Percentiles rank a stretch among this genome's conserved stretches.
Evolutionary conservation across 371 early-diverging fungal genomes (phyloP).

Genomic region (Coemansia sp.): DNA sequence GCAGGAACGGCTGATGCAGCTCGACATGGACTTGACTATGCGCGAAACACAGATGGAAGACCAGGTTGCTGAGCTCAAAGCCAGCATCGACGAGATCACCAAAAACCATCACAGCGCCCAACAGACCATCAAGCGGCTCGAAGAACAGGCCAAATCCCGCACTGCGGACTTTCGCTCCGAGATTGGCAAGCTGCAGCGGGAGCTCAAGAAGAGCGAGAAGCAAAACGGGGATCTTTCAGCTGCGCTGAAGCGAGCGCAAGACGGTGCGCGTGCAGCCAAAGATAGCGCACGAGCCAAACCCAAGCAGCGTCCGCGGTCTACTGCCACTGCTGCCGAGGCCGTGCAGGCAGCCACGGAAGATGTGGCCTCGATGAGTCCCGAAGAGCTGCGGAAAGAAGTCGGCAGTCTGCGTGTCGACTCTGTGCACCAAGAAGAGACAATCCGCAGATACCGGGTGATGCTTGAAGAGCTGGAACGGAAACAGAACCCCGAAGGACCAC

Average conservation of each 20-base stretch:
- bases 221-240: slow-evolving; percentile 22
- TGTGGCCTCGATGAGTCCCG: slow-evolving; percentile 34
- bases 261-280: slow-evolving; percentile 9
- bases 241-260: slow-evolving; percentile 20
- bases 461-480: slow-evolving; percentile 43
- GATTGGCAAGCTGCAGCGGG: slow-evolving; percentile 17
- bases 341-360: slow-evolving; percentile 38
- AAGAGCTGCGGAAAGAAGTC: slow-evolving; percentile 38
- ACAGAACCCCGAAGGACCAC: slow-evolving; percentile 41
- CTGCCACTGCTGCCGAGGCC: slow-evolving; percentile 34
- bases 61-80: slow-evolving; percentile 42
- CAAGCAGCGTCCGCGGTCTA: slow-evolving; percentile 37
- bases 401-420: slow-evolving; percentile 29
- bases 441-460: slow-evolving; percentile 22
- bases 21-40: slow-evolving; percentile 45
- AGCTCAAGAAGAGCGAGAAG: slow-evolving; percentile 27
- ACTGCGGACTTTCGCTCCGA: slow-evolving; percentile 21
- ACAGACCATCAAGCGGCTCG: slow-evolving; percentile 14
- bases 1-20: slow-evolving; percentile 46
- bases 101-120: slow-evolving; percentile 13
- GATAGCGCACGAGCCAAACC: slow-evolving; percentile 13
- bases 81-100: slow-evolving; percentile 18
- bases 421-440: slow-evolving; percentile 39
- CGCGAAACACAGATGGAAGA: slow-evolving; percentile 46
- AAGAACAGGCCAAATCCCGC: slow-evolving; percentile 22